Base-by-base conservation (phyloP, 73 alveolate genomes). In the Symbiodinium pilosum region DNA sequence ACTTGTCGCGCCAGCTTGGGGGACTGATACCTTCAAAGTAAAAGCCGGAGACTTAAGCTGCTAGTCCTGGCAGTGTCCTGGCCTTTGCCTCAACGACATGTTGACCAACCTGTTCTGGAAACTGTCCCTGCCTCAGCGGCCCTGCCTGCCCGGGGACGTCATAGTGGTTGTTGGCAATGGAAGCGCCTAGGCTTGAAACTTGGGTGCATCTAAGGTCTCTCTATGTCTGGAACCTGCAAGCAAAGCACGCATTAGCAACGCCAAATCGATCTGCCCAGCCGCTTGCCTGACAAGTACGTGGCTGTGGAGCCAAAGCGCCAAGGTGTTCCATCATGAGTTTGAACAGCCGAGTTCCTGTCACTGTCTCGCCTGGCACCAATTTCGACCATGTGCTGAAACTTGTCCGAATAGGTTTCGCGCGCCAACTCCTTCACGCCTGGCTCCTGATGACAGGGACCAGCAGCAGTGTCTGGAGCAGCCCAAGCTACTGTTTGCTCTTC, bases 341-440 rank as follows among this genome's bases (percentile, higher is more conserved):
- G 34, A 0, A 54, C 73, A 0, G 73, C 32, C 7, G 84, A n/a
- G 34, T 5, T 21, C 1, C 43, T 69, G 84, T 39, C n/a, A 18
- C 16, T 39, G 16, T n/a, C 41, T 28, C n/a, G 84, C 84, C 39
- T 54, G 51, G 97, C 97, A 32, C 97, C 97, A 43, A 91, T 20
- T 5, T 91, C 97, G 36, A 91, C 34, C 16, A 91, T 39, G 75
- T 43, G 77, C 1, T 52, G 81, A 36, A 69, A 69, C 75, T 38
- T 43, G 38, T 56, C 75, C 81, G 83, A 28, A 21, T 68, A 24
- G 77, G 68, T 41, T 40, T 91, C 97, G 16, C 97, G 77, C n/a
- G 85, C 51, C 59, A 69, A 91, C 54, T 91, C 89, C 81, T 42
- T 14, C 34, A 69, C 89, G n/a, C 97, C 88, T 18, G 87, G 97